Evolutionary conservation across 208 protist species (phyloP).

Genomic region (Acanthamoeba quina): DNA sequence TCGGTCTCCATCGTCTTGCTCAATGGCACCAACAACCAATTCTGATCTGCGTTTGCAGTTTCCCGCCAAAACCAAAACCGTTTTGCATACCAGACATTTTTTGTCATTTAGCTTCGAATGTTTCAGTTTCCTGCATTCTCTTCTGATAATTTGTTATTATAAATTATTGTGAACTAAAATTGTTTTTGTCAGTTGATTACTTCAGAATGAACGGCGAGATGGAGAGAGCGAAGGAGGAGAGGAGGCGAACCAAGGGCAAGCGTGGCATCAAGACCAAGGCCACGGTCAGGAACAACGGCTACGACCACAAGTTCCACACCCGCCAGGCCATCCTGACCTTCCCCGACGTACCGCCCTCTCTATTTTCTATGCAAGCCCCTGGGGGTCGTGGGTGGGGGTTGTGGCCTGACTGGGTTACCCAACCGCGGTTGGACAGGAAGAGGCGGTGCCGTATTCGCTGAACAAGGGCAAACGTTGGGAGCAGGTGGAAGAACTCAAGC

Average conservation of each 20-base stretch:
- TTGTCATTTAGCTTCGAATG: too few relatives aligned
- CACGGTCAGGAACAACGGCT: constrained; percentile 36
- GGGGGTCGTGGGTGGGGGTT: too few relatives aligned
- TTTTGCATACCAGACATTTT: too few relatives aligned
- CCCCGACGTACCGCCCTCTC: background rate
- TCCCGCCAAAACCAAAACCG: background rate
- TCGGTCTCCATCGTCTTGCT: background rate
- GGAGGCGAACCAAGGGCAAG: background rate
- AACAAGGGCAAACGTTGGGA: constrained; percentile 61
- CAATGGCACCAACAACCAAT: background rate
- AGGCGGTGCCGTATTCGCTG: constrained; percentile 48
- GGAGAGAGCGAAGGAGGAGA: too few relatives aligned
- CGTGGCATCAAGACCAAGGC: background rate
- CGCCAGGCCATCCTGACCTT: constrained; percentile 1
- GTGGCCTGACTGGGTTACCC: too few relatives aligned
- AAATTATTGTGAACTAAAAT: too few relatives aligned
- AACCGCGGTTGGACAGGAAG: background rate
- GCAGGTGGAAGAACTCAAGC: constrained; percentile 52
- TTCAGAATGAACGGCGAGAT: too few relatives aligned
- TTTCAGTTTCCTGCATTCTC: too few relatives aligned
- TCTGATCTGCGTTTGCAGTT: background rate
- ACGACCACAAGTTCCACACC: constrained; percentile 20
- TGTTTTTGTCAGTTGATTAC: too few relatives aligned
- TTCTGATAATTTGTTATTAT: too few relatives aligned
- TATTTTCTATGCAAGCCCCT: background rate